phyloP scores from a whole-genome alignment of 768 basidiomycete species.

The Pleurotus djamor region DNA sequence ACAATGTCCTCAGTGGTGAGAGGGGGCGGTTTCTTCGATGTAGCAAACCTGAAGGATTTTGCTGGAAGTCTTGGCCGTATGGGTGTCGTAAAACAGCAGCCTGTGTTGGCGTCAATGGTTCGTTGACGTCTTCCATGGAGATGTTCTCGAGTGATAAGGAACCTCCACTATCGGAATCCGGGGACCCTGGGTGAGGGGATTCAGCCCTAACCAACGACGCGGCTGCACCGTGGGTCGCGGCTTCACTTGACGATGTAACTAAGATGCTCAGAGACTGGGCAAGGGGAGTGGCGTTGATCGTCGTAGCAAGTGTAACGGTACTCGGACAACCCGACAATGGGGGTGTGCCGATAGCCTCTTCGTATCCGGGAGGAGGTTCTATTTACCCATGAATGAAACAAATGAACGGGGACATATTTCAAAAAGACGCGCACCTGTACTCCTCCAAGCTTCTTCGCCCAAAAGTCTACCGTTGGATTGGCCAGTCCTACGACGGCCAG shows the following conservation, averaged over 20 bases:
- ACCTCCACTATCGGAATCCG: background rate
- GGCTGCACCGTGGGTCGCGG: background rate
- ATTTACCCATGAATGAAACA: background rate
- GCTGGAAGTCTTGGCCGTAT: background rate
- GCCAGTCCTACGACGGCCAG: constrained; percentile 18
- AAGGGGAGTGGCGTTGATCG: constrained; percentile 18
- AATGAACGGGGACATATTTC: background rate
- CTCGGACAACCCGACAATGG: constrained; percentile 36
- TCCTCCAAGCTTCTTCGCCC: background rate
- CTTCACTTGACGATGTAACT: background rate
- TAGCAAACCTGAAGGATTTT: background rate
- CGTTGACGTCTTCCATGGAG: background rate
- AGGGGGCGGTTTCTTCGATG: constrained; percentile 32
- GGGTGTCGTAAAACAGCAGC: background rate
- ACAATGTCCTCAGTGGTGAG: constrained; percentile 46
- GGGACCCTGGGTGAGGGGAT: background rate
- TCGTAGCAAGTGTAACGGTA: constrained; percentile 33
- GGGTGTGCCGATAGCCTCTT: constrained; percentile 59
- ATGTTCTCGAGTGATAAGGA: background rate
- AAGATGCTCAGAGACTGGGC: background rate
- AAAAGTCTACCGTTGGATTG: background rate
- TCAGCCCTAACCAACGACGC: background rate
- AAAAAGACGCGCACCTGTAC: background rate
- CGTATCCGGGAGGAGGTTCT: constrained; percentile 68
- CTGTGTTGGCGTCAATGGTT: background rate